phyloP scores from a whole-genome alignment of 495 filamentous ascomycete genomes.

The Letharia columbiana region DNA sequence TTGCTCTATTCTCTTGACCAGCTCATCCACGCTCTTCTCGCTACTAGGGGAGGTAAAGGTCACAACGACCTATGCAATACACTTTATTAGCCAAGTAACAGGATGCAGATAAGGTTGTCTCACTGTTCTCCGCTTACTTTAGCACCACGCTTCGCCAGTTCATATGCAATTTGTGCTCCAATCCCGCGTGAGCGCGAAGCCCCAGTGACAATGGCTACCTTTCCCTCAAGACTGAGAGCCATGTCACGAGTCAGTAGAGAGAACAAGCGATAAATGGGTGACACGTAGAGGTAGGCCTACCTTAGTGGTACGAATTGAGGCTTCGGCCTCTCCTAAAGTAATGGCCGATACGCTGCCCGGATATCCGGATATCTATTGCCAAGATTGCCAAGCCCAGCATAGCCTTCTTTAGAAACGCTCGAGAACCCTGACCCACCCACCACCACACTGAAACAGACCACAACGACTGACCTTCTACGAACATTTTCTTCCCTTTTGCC shows the following conservation, averaged over 20 bases:
- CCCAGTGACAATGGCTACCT: constrained; percentile 43
- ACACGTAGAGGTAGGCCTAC: too few species aligned
- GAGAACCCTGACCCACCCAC: background rate
- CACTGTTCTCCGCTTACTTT: constrained; percentile 19
- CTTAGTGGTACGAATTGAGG: background rate
- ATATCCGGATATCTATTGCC: background rate
- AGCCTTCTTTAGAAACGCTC: background rate
- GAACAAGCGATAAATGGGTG: background rate
- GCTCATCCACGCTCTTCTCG: constrained; percentile 27
- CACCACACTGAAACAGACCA: too few species aligned
- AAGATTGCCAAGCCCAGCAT: constrained; percentile 1
- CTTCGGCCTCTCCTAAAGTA: background rate
- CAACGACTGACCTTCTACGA: background rate
- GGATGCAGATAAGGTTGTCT: background rate
- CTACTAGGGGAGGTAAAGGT: constrained; percentile 37
- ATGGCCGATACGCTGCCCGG: background rate
- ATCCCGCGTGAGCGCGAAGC: constrained; percentile 28
- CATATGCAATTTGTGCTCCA: constrained; percentile 28
- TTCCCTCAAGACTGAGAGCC: constrained; percentile 31
- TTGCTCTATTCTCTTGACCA: constrained; percentile 31
- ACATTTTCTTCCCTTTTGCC: background rate
- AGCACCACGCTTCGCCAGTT: constrained; percentile 30
- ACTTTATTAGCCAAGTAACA: too few species aligned
- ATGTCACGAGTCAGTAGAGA: background rate
- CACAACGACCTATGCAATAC: constrained; percentile 31